Percentiles rank a stretch among this genome's conserved stretches.
Conservation (phyloP, 192 early-diverging fungal species). For the Mortierella antarctica region DNA sequence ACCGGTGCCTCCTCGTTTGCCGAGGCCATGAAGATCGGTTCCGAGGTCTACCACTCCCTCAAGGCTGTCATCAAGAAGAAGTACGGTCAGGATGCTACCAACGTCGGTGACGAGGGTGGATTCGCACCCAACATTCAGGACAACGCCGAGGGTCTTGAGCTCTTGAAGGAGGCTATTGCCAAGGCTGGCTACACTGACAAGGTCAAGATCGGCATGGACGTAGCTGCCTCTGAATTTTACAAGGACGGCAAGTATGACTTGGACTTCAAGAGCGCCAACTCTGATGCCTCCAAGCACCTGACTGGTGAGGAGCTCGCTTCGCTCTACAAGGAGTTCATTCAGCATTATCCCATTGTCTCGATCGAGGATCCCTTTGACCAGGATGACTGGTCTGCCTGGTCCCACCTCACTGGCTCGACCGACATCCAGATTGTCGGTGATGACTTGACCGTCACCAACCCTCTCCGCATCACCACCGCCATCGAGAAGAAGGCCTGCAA, state of each 20-base stretch:
- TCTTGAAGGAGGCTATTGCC: conserved; percentile 89
- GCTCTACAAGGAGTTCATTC: conserved; percentile 83
- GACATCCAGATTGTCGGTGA: conserved; percentile 96
- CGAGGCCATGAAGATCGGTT: conserved; percentile 98
- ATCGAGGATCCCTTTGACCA: conserved; percentile 99
- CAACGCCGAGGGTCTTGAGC: conserved; percentile 94
- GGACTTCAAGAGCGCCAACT: conserved; percentile 95
- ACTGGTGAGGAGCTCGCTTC: conserved; percentile 82
- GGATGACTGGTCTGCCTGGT: conserved; percentile 97
- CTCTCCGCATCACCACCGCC: conserved; percentile 86
- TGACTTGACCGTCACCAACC: conserved; percentile 99
- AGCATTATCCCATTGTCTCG: conserved; percentile 91
- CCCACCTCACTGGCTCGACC: conserved; percentile 70
- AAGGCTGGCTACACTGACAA: conserved; percentile 97
- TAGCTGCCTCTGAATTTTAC: conserved; percentile 98
- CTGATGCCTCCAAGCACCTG: conserved; percentile 77
- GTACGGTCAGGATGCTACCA: conserved; percentile 99
- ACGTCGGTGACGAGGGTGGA: conserved; percentile 99
- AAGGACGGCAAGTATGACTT: conserved; percentile 96
- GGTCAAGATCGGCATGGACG: conserved; percentile 97
- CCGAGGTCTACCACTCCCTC: conserved; percentile 96
- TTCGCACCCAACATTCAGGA: conserved; percentile 99
- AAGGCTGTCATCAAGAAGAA: conserved; percentile 98
- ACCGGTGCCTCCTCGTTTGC: conserved; percentile 92
- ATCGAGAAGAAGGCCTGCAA: conserved; percentile 96